These are phyloP conservation scores for Cryptococcus sp. DNA, from an alignment of 1,284 basidiomycete species.

Conservation along the genomic window DNA sequence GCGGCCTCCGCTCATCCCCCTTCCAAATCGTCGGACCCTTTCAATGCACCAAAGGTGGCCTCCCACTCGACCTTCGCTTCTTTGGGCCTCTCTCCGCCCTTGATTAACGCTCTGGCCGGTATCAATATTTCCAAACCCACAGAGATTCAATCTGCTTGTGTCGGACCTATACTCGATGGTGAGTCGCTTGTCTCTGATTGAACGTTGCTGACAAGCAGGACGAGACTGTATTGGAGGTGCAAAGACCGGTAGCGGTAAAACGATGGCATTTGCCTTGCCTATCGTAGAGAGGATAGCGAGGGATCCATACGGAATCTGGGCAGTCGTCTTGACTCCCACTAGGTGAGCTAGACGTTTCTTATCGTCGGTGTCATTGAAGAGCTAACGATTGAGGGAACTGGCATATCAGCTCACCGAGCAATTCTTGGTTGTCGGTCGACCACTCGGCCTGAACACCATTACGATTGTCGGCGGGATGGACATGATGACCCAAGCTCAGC, in stretches of 20 bases:
- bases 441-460: slow-evolving; percentile 72
- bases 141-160: slow-evolving; percentile 82
- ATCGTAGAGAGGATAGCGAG: slow-evolving; percentile 82
- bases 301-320: slow-evolving; percentile 91
- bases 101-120: slow-evolving; percentile 64
- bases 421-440: slow-evolving; percentile 81
- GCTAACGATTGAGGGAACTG: slow-evolving; percentile 61
- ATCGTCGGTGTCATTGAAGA: neutral
- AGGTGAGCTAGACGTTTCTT: slow-evolving; percentile 53
- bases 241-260: slow-evolving; percentile 97
- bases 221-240: slow-evolving; percentile 95
- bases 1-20: neutral
- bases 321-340: slow-evolving; percentile 88
- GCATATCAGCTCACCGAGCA: slow-evolving; percentile 97
- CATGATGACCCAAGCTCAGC: slow-evolving; percentile 89
- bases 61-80: slow-evolving; percentile 61
- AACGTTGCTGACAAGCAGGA: slow-evolving; percentile 50
- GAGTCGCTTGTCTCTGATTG: slow-evolving; percentile 28
- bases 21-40: slow-evolving; percentile 33
- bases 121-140: slow-evolving; percentile 87
- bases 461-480: slow-evolving; percentile 98
- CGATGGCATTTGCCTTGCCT: slow-evolving; percentile 92
- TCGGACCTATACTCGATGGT: slow-evolving; percentile 80
- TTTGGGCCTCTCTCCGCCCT: slow-evolving; percentile 66
- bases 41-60: slow-evolving; percentile 59